Evolutionary conservation across 2,329 filamentous ascomycete genomes (phyloP), one percentile per base, ranked within the genome.

Genomic region (Trematosphaeria pertusa): DNA sequence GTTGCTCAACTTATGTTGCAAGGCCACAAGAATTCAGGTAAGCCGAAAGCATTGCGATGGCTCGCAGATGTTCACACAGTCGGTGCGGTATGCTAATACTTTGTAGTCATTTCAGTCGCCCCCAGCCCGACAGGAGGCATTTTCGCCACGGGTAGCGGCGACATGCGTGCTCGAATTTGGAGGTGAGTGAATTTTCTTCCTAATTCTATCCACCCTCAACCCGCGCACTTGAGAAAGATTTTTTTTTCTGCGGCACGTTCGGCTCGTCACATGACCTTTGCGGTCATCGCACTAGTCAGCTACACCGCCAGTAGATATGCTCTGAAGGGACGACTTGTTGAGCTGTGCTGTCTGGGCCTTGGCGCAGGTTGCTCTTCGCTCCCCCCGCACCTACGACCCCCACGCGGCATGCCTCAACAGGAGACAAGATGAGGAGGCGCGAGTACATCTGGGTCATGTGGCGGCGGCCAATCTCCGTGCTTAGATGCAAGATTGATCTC

Each of bases 81-180:
- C 19, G 12, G 6, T 6, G 14, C 12, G 7, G 26, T 39, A n/a
- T 40, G 37, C 61, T 67, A 56, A 67, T 41, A 10, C 2, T 37
- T 32, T 49, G 43, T 59, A 85, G 94, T 99, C 62, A 97, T 97
- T 64, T 97, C 92, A 2, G 94, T 99, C 41, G 93, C 94, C 1
- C 94, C 94, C 17, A 96, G 91, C 73, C 94, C 94, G 12, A 86
- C 84, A 28, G 92, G 91, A 48, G 85, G 86, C 55, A 87, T 91
- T 69, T 99, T 99, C 70, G 94, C 94, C 31, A 99, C 94, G 4
- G 94, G 94, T 52, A 97, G 92, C 59, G 94, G 94, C 64, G 94
- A 99, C 71, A 96, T 96, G 90, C 88, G 93, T 70, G 94, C 94
- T 43, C 87, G 94, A 66, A 97, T 99, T 76, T 99, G 94, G 94